These are phyloP conservation scores for Phaffia tasmanica DNA, from an alignment of 768 basidiomycete genomes.

Conservation along the genomic window DNA sequence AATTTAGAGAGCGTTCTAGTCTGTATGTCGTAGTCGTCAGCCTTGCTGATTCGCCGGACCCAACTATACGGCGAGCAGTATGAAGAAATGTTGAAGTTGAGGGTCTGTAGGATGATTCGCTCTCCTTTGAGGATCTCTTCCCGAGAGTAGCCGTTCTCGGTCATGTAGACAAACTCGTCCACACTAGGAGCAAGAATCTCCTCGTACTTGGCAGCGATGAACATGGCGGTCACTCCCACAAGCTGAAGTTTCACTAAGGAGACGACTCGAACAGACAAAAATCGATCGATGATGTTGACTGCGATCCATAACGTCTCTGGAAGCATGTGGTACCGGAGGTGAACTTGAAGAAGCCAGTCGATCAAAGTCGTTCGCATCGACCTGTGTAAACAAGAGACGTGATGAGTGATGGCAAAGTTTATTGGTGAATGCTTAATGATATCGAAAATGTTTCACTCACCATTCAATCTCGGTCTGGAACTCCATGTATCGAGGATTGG, in stretches of 20 bases:
- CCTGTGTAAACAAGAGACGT: constrained; percentile 46
- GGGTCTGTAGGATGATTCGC: constrained; percentile 74
- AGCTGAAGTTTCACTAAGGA: constrained; percentile 84
- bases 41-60: constrained; percentile 97
- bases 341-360: constrained; percentile 96
- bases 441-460: constrained; percentile 29
- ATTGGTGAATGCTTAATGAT: background rate
- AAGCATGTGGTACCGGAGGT: constrained; percentile 96
- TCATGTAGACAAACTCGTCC: constrained; percentile 98
- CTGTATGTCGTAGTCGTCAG: constrained; percentile 96
- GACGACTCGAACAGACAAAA: constrained; percentile 76
- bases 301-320: constrained; percentile 99
- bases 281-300: constrained; percentile 89
- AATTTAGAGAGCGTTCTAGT: constrained; percentile 96
- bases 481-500: constrained; percentile 83
- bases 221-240: constrained; percentile 97
- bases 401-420: background rate
- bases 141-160: constrained; percentile 81
- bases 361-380: constrained; percentile 89
- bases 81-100: constrained; percentile 88
- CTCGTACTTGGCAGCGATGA: constrained; percentile 97
- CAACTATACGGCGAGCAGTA: constrained; percentile 99
- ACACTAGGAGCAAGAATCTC: constrained; percentile 90
- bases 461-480: constrained; percentile 74
- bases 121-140: constrained; percentile 98